Evolutionary conservation across 2,329 filamentous ascomycete species (phyloP).

Genomic region (Verticillium klebahnii): DNA sequence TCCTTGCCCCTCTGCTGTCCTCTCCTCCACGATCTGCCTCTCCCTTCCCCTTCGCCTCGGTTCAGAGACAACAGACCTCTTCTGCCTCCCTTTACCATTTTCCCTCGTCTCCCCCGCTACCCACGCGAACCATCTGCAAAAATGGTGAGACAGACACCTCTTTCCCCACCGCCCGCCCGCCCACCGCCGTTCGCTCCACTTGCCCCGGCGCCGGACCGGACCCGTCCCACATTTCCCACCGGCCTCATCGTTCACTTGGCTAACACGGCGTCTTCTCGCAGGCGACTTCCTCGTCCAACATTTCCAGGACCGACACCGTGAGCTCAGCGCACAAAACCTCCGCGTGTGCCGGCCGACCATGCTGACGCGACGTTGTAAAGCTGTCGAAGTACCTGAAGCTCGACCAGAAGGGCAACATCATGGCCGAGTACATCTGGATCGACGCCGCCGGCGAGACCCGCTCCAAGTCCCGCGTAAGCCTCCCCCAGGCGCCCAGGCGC

Average conservation of each 20-base stretch:
- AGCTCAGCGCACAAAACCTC: slow-evolving; percentile 5
- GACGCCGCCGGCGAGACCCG: slow-evolving; percentile 78
- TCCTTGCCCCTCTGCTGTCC: neutral
- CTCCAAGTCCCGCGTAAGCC: slow-evolving; percentile 91
- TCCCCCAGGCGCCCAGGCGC: neutral
- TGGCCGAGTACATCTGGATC: slow-evolving; percentile 98
- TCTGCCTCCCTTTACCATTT: neutral
- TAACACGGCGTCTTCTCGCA: slow-evolving; percentile 12
- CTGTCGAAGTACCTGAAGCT: slow-evolving; percentile 89
- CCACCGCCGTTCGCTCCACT: neutral
- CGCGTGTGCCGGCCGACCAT: neutral
- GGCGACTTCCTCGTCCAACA: slow-evolving; percentile 21
- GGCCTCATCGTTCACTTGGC: neutral
- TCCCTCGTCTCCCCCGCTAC: neutral
- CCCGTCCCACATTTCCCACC: neutral
- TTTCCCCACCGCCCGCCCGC: neutral
- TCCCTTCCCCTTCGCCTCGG: neutral
- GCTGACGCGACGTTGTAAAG: slow-evolving; percentile 38
- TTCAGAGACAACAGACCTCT: neutral
- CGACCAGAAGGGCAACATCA: slow-evolving; percentile 81
- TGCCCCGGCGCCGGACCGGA: neutral
- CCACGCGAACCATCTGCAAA: neutral
- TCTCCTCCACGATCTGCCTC: neutral
- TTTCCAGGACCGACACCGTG: slow-evolving; percentile 29
- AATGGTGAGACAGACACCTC: neutral